Evolutionary conservation across 352 stramenopile species (phyloP).

Genomic region (Pythium aristosporum): DNA sequence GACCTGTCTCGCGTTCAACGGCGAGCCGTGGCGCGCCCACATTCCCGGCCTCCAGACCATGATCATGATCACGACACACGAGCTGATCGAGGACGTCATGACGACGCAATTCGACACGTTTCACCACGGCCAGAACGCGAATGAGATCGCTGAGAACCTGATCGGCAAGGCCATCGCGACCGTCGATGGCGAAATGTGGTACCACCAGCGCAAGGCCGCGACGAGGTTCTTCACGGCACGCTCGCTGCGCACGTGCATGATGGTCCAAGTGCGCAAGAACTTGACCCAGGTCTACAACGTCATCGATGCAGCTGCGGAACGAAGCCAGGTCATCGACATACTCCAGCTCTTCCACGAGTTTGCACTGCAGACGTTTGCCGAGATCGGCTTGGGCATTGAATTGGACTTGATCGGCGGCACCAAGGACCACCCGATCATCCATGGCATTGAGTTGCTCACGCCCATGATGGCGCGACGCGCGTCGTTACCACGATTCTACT

Average conservation of each 20-base stretch:
- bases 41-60: constrained; percentile 13
- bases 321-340: constrained; percentile 21
- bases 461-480: constrained; percentile 58
- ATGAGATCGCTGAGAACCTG: constrained; percentile 18
- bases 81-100: constrained; percentile 34
- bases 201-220: constrained; percentile 32
- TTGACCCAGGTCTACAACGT: constrained; percentile 17
- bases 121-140: constrained; percentile 23
- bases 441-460: constrained; percentile 35
- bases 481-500: too few relatives aligned
- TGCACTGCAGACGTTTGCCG: constrained; percentile 50
- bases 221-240: constrained; percentile 33
- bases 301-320: constrained; percentile 10
- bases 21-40: constrained; percentile 25
- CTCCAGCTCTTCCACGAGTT: constrained; percentile 43
- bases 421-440: constrained; percentile 41
- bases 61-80: constrained; percentile 25
- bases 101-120: constrained; percentile 37
- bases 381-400: constrained; percentile 54
- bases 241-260: constrained; percentile 28
- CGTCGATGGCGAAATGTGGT: constrained; percentile 32
- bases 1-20: constrained; percentile 7
- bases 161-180: constrained; percentile 24
- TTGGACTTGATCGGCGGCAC: constrained; percentile 34
- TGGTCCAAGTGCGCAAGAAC: constrained; percentile 15